Conservation (phyloP, 2,329 filamentous ascomycete species). For the Neonectria magnoliae region DNA sequence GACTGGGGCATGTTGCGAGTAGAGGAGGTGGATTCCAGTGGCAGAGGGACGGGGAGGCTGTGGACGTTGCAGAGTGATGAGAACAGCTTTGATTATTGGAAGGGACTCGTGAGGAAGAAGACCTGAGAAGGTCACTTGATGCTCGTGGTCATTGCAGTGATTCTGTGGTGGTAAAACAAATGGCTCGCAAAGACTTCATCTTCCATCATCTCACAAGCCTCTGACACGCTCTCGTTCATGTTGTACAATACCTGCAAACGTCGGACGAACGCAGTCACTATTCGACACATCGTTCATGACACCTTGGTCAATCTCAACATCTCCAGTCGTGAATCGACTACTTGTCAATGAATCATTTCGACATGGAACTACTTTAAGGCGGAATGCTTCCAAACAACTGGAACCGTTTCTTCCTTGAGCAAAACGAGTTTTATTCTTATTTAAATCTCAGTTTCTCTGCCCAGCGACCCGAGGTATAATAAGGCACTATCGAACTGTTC, state of each 20-base stretch:
- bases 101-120: constrained; percentile 85
- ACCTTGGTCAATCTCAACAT: too few relatives aligned
- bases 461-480: neutral
- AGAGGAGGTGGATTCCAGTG: constrained; percentile 81
- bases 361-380: neutral
- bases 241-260: neutral
- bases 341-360: neutral
- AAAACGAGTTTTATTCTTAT: neutral
- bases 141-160: neutral
- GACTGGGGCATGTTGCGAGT: constrained; percentile 90
- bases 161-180: neutral
- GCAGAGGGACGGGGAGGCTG: constrained; percentile 77
- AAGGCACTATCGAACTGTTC: neutral
- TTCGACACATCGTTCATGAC: neutral
- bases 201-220: neutral
- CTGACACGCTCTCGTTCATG: neutral
- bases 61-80: constrained; percentile 94
- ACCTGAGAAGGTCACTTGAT: constrained; percentile 53
- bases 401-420: too few relatives aligned
- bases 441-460: neutral
- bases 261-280: neutral
- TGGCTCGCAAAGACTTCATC: neutral
- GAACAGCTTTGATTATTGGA: constrained; percentile 99
- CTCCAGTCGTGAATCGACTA: neutral
- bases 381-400: neutral